Evolutionary conservation across 768 basidiomycete species (phyloP).

Genomic region (Epithele typhae): DNA sequence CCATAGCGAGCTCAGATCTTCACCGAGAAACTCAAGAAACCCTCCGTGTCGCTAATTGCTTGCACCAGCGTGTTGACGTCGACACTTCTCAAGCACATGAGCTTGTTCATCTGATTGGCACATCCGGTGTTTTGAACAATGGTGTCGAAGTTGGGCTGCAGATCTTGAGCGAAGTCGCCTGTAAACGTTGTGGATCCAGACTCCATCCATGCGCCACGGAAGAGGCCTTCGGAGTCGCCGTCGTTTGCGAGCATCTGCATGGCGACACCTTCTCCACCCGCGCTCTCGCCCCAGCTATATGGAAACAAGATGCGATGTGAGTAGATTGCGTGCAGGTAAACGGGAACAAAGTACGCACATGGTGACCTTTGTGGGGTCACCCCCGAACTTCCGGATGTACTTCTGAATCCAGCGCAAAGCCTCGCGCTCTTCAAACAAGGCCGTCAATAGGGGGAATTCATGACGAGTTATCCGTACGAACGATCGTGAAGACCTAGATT

Average conservation of each 20-base stretch:
- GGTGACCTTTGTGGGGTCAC: slow-evolving; percentile 40
- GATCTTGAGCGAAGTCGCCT: slow-evolving; percentile 9
- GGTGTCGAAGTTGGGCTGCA: slow-evolving; percentile 36
- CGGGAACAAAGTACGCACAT: slow-evolving; percentile 23
- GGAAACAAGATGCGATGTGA: neutral
- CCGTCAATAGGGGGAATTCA: neutral
- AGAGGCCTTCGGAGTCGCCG: slow-evolving; percentile 20
- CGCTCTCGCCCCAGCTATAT: slow-evolving; percentile 29
- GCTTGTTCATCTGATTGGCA: slow-evolving; percentile 27
- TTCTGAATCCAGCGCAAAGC: slow-evolving; percentile 41
- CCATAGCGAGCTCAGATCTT: slow-evolving; percentile 27
- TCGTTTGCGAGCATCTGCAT: slow-evolving; percentile 23
- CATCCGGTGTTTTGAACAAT: slow-evolving; percentile 39
- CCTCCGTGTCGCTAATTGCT: slow-evolving; percentile 31
- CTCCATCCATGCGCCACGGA: slow-evolving; percentile 34
- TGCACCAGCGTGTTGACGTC: slow-evolving; percentile 27
- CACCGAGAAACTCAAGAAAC: slow-evolving; percentile 29
- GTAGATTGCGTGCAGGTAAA: neutral
- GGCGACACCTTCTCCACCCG: slow-evolving; percentile 31
- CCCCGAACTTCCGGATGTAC: slow-evolving; percentile 38
- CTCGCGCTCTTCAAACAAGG: slow-evolving; percentile 24
- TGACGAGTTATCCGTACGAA: slow-evolving; percentile 30
- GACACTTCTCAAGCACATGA: slow-evolving; percentile 39
- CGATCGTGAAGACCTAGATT: slow-evolving; percentile 37
- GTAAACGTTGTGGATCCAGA: slow-evolving; percentile 3